phyloP scores from a whole-genome alignment of 495 filamentous ascomycete species.

The Gamarada debralockiae region DNA sequence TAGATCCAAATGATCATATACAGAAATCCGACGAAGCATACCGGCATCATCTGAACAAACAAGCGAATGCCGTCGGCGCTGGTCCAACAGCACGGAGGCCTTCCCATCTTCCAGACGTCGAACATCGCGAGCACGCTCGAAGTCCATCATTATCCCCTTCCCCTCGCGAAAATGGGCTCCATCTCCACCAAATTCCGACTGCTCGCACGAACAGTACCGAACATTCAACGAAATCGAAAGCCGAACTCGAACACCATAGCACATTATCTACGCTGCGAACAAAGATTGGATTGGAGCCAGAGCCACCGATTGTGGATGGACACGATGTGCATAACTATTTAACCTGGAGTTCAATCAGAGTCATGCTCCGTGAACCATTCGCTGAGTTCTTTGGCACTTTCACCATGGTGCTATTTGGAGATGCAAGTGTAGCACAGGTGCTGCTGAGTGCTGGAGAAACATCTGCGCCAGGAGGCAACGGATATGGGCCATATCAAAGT shows the following conservation, averaged over 20 bases:
- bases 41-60: slow-evolving; percentile 9
- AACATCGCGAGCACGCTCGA: slow-evolving; percentile 10
- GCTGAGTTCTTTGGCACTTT: slow-evolving; percentile 63
- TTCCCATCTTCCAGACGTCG: slow-evolving; percentile 1
- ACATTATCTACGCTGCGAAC: slow-evolving; percentile 14
- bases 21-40: slow-evolving; percentile 12
- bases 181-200: not conserved
- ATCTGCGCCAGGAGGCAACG: slow-evolving; percentile 15
- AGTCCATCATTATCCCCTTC: not conserved
- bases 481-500: slow-evolving; percentile 39
- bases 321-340: slow-evolving; percentile 16
- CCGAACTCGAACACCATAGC: slow-evolving; percentile 6
- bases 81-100: slow-evolving; percentile 8
- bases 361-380: slow-evolving; percentile 49
- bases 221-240: not conserved
- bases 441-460: slow-evolving; percentile 11
- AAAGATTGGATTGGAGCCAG: slow-evolving; percentile 12
- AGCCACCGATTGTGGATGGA: slow-evolving; percentile 20
- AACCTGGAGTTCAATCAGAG: slow-evolving; percentile 44
- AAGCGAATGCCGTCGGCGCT: slow-evolving; percentile 1
- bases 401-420: slow-evolving; percentile 59
- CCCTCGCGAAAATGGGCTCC: not conserved
- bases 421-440: slow-evolving; percentile 36
- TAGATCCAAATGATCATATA: slow-evolving; percentile 13
- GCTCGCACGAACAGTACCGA: not conserved